Evolutionary conservation across 2,329 filamentous ascomycete species (phyloP), one percentile per base, ranked within the genome.

Genomic region (Xenoacremonium recifei): DNA sequence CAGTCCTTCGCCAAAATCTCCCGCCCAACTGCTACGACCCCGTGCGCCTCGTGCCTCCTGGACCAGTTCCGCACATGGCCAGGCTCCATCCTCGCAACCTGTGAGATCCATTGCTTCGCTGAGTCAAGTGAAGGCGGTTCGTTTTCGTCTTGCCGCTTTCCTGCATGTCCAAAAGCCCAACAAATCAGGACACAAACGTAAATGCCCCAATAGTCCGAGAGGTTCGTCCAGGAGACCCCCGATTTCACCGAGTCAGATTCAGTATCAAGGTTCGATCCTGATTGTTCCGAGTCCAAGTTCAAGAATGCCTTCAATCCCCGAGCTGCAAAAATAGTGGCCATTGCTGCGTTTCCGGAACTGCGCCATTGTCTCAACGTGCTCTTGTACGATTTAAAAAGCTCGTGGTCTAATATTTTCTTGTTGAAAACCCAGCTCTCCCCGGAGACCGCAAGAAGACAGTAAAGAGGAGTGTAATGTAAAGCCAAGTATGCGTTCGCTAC

Each of bases 341-440:
- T 60, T 1, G 68, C 67, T 2, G 76, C 75, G 20, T 63, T 66
- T 21, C 63, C 63, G 5, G 73, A 73, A 13, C 66, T 61, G 10
- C 63, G 58, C 76, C 76, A 79, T 23, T 57, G 52, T 20, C 65
- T n/a, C n/a, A n/a, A n/a, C n/a, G n/a, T n/a, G n/a, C n/a, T n/a
- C n/a, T n/a, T n/a, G n/a, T n/a, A n/a, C n/a, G n/a, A n/a, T n/a
- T n/a, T n/a, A n/a, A n/a, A n/a, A n/a, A n/a, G n/a, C n/a, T n/a
- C n/a, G n/a, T n/a, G n/a, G n/a, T n/a, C n/a, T n/a, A n/a, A n/a
- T n/a, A 81, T 62, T 52, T 82, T 82, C 40, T 72, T 69, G 37
- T 72, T 71, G 53, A 81, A 80, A 16, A 78, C 65, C 77, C 77
- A 82, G 39, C 71, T 77, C 47, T 81, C 73, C 35, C 79, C 78